Evolutionary conservation across 1,284 basidiomycete genomes (phyloP), one percentile per base, ranked within the genome.

Genomic region (Pascua sp.): DNA sequence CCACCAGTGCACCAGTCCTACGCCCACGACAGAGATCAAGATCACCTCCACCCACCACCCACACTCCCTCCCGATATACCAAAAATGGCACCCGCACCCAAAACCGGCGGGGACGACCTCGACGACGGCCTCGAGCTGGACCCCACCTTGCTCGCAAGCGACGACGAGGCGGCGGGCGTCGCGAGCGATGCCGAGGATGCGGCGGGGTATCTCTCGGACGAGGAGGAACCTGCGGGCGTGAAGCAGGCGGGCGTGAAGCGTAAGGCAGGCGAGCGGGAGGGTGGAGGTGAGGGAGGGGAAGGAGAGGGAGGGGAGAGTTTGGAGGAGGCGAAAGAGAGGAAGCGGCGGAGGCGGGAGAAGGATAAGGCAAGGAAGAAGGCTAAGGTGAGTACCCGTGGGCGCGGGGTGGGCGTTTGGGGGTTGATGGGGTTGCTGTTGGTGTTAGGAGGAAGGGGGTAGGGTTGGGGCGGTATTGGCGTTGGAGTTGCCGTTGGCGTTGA

Each of bases 71-170:
- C 40, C 1, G 16, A 51, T 46, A 32, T 36, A n/a, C 42, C 47
- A 42, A 41, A 17, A 2, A 55, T 56, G 53, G 46, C 55, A 44
- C 49, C 55, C n/a, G 32, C 45, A 42, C 57, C 46, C 51, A 46
- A 59, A 15, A 53, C 55, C 8, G 67, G 64, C 41, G 72, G 71
- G 16, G 73, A 77, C 56, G 72, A 75, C 56, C 65, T 75, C 12
- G 75, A 77, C 58, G 72, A 77, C 58, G 70, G 60, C 18, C 68
- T 72, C 47, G 71, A 72, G 47, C 65, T 67, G 15, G 67, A 67
- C 42, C 55, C 64, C n/a, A 65, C 66, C 37, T 60, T 65, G 24
- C 60, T 56, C 4, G 61, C 63, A 0, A 40, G 36, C 18, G 65
- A 65, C 44, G 58, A 58, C 41, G 64, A 64, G 48, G 64, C 50